Base-by-base conservation (phyloP, 2,329 filamentous ascomycete genomes). In the Talaromyces amestolkiae region DNA sequence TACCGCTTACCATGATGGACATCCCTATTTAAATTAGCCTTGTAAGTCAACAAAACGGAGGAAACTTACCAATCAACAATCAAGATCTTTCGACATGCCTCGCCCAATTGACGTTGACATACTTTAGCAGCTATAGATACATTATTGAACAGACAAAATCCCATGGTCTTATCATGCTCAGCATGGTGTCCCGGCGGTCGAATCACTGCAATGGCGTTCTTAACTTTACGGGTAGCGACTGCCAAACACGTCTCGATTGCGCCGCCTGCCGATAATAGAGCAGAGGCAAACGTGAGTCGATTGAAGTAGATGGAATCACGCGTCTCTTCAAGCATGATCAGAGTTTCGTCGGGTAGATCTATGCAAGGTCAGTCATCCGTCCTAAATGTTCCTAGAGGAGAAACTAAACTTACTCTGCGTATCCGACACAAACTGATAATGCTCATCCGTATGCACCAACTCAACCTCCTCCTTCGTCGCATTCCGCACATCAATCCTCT, bases 61-160 rank as follows among this genome's bases (percentile, higher is more conserved):
- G 7, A 35, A 37, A 66, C 90, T 74, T 89, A 91, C 91, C 95
- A 99, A 75, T 99, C 95, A 8, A 99, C 82, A 70, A 99, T 95
- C 64, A 99, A 79, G 22, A 99, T 87, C 78, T 96, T 98, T 64
- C 92, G 88, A 74, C 94, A 97, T 9, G 81, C 81, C 3, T 94
- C 87, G 1, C 91, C 91, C 70, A 91, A 95, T 66, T 93, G 88
- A 62, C 85, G 81, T 75, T 97, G 93, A 74, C 93, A 97, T 13
- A 93, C 91, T 66, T 87, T 90, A n/a, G 93, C 89, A 1, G 93
- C 94, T 66, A 99, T 91, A 22, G 92, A 93, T 3, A 98, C 95
- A 73, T 99, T 99, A 80, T 99, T 97, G 81, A 98, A 98, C 66
- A 98, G 86, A 76, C 95, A 99, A 74, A 99, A 99, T 0, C 95